Conservation (phyloP, 495 filamentous ascomycete species). For the Staphylotrichum tortipilum region DNA sequence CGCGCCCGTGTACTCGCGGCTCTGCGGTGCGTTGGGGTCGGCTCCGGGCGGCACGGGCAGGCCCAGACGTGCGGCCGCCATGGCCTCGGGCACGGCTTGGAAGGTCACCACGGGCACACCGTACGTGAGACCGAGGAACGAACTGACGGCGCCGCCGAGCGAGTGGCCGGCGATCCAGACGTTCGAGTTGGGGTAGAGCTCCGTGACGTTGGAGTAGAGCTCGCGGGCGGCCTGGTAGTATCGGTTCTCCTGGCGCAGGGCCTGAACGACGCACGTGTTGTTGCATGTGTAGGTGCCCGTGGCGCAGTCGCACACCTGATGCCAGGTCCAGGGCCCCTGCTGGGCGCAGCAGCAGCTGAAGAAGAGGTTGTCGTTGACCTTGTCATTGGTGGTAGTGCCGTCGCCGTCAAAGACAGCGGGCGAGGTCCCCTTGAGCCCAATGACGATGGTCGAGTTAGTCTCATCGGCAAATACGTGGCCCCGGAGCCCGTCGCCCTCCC, state of each 20-base stretch:
- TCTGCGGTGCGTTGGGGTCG: conserved; percentile 59
- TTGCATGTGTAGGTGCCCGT: conserved; percentile 80
- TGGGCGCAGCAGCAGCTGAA: conserved; percentile 97
- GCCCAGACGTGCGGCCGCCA: conserved; percentile 76
- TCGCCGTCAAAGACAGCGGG: conserved; percentile 89
- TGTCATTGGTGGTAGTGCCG: conserved; percentile 93
- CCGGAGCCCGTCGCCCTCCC: conserved; percentile 79
- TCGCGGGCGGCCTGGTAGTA: conserved; percentile 84
- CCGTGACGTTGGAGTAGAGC: conserved; percentile 85
- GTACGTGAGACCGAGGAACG: conserved; percentile 81
- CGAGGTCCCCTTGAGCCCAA: conserved; percentile 87
- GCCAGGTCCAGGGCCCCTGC: conserved; percentile 78
- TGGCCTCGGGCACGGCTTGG: conserved; percentile 80
- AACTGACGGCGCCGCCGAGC: conserved; percentile 77
- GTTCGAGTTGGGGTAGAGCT: conserved; percentile 74
- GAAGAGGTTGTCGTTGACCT: conserved; percentile 93
- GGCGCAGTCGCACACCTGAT: conserved; percentile 85
- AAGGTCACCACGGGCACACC: conserved; percentile 83
- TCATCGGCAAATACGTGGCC: conserved; percentile 89
- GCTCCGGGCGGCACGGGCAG: conserved; percentile 77
- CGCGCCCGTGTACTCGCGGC: conserved; percentile 62
- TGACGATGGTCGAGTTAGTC: conserved; percentile 75
- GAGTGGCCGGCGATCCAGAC: conserved; percentile 89
- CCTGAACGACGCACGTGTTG: conserved; percentile 70
- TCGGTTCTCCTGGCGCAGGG: conserved; percentile 69